Evolutionary conservation across 495 filamentous ascomycete species (phyloP).

Genomic region (Penicillium dipodomyicola): DNA sequence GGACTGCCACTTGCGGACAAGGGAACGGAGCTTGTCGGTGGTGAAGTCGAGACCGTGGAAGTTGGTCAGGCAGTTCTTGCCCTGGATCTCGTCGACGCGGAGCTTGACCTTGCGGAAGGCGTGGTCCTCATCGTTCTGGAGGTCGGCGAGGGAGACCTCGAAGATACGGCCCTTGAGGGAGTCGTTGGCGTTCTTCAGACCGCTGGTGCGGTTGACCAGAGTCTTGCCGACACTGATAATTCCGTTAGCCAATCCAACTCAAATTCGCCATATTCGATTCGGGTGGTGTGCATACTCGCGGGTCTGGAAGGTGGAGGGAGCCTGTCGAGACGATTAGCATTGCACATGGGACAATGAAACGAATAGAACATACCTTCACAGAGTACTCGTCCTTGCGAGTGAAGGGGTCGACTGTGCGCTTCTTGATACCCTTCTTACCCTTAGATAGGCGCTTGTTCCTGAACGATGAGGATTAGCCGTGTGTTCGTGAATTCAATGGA

Average conservation of each 20-base stretch:
- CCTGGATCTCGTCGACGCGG: conserved; percentile 95
- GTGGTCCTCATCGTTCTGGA: conserved; percentile 99
- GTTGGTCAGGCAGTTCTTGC: conserved; percentile 99
- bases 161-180: conserved; percentile 97
- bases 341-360: background rate
- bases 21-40: conserved; percentile 97
- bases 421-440: conserved; percentile 99
- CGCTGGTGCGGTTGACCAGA: conserved; percentile 96
- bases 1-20: conserved; percentile 99
- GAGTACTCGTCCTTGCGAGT: conserved; percentile 98
- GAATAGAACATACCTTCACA: conserved; percentile 70
- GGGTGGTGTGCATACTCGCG: conserved; percentile 73
- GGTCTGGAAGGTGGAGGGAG: conserved; percentile 90
- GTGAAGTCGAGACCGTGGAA: conserved; percentile 99
- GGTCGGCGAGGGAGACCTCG: conserved; percentile 97
- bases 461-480: conserved; percentile 23
- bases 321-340: conserved; percentile 51
- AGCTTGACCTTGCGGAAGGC: conserved; percentile 99
- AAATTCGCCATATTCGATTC: conserved; percentile 2
- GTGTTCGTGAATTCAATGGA: conserved; percentile 2
- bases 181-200: conserved; percentile 99
- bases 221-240: conserved; percentile 89
- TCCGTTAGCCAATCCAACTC: conserved; percentile 15
- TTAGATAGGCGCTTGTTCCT: conserved; percentile 99
- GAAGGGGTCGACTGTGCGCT: conserved; percentile 97